Base-by-base conservation (phyloP, 495 filamentous ascomycete genomes). In the Neohortaea acidophila region DNA sequence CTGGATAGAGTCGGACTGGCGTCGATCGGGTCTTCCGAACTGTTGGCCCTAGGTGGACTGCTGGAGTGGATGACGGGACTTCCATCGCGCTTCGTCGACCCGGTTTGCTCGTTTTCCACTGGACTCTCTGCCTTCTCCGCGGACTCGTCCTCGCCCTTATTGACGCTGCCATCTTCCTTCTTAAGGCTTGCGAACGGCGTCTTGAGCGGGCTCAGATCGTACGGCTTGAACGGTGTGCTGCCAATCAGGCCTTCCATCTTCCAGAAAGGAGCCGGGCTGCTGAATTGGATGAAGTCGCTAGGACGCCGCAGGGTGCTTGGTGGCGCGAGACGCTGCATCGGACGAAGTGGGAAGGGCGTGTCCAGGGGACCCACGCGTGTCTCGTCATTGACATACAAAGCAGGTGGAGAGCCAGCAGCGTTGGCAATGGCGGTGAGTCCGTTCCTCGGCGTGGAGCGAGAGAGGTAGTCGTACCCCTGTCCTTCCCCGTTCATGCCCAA, bases 261-360 rank as follows among this genome's bases (percentile, higher is more conserved):
- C 87, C 87, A 96, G 61, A 94, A 96, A 14, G 87, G 84, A n/a
- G 91, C 89, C 0, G 89, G 89, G 15, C 81, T 91, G 54, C 80
- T 87, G 53, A 87, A 85, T 13, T 85, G 82, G 74, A 94, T 85
- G 60, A 86, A 89, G 54, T 87, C 84, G 49, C 84, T 92, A 2
- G 91, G 91, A 28, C 86, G 69, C 50, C 89, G 83, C 4, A 79
- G 74, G 0, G 89, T 93, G 51, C 79, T 87, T 0, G 89, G 89
- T 14, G 86, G 84, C 1, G 81, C 84, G 21, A 94, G 73, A 19
- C 36, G 28, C 44, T 51, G 44, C 20, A 23, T 38, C 21, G 40
- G 35, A 26, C 52, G 41, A 33, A 49, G 47, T 45, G 50, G 39
- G 44, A 33, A 46, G 28, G 42, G 38, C 36, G 48, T 41, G 22